Conservation (phyloP, 139 green algal genomes). For the Tetradesmus lagerheimii region DNA sequence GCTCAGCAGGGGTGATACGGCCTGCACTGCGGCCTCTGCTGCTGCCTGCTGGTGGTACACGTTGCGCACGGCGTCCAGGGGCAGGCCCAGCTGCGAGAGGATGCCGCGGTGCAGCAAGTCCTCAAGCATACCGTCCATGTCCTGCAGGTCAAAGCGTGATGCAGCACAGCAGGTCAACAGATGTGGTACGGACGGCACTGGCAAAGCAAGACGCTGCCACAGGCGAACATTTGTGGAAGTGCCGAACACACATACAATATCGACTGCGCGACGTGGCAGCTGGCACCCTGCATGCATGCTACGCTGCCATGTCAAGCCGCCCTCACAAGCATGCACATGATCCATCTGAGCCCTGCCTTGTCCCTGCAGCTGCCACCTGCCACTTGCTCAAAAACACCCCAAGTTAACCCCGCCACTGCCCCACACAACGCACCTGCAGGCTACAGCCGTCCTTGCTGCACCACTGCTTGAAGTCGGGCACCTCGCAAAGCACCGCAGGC, state of each 20-base stretch:
- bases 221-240: background rate
- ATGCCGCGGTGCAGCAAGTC: conserved; percentile 49
- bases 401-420: too few relatives aligned
- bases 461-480: conserved; percentile 47
- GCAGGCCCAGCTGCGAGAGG: conserved; percentile 53
- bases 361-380: too few relatives aligned
- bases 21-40: conserved; percentile 24
- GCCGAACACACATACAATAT: too few relatives aligned
- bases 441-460: conserved; percentile 49
- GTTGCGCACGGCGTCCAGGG: conserved; percentile 55
- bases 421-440: background rate
- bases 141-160: background rate
- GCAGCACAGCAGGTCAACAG: background rate
- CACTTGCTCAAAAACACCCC: too few relatives aligned
- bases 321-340: background rate
- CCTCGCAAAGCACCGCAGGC: conserved; percentile 43
- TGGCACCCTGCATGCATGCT: background rate
- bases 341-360: background rate
- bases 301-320: too few relatives aligned
- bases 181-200: background rate
- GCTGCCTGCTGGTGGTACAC: conserved; percentile 33
- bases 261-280: too few relatives aligned
- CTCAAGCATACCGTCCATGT: conserved; percentile 50
- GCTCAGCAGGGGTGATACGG: background rate
- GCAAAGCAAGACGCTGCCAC: background rate